A percentile compares a stretch with the other conserved stretches of the same genome.
These are phyloP conservation scores for Leccinum solheimii DNA, from an alignment of 1,284 basidiomycete genomes.

Conservation along the genomic window DNA sequence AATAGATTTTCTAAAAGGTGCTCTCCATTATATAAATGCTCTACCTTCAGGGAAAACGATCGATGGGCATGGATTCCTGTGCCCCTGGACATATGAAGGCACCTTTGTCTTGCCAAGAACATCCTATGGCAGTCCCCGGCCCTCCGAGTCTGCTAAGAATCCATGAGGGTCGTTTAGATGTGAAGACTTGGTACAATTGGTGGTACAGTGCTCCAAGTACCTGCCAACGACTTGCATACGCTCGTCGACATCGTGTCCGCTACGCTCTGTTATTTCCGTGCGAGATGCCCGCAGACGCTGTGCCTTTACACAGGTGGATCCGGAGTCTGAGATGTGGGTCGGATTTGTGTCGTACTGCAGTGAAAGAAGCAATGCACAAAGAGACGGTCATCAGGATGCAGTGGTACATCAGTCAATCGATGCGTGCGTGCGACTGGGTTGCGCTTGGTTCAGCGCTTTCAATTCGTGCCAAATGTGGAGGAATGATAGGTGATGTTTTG, in stretches of 20 bases:
- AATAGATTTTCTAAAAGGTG: no score
- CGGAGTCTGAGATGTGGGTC: conserved; percentile 25
- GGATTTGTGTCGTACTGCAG: conserved; percentile 25
- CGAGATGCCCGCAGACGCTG: conserved; percentile 26
- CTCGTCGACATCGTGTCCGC: conserved; percentile 29
- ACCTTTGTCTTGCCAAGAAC: conserved; percentile 14
- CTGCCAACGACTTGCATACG: conserved; percentile 21
- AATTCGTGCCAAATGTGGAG: no score
- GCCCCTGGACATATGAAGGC: conserved; percentile 16
- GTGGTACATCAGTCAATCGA: conserved; percentile 15
- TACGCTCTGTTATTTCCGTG: conserved; percentile 31
- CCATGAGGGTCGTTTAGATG: conserved; percentile 14
- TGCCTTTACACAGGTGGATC: conserved; percentile 25
- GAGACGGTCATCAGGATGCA: conserved; percentile 29
- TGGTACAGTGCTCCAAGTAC: neutral
- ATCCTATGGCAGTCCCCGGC: conserved; percentile 15
- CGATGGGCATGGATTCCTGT: no score
- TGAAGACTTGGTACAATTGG: conserved; percentile 19
- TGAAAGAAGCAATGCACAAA: conserved; percentile 25
- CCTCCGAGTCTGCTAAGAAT: conserved; percentile 14
- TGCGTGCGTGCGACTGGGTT: conserved; percentile 27
- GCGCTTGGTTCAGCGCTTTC: conserved; percentile 15
- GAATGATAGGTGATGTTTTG: neutral
- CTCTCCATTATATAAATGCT: no score
- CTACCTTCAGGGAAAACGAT: no score